These are phyloP conservation scores for Fomitopsis pinicola DNA, from an alignment of 1,284 basidiomycete species.

Conservation along the genomic window DNA sequence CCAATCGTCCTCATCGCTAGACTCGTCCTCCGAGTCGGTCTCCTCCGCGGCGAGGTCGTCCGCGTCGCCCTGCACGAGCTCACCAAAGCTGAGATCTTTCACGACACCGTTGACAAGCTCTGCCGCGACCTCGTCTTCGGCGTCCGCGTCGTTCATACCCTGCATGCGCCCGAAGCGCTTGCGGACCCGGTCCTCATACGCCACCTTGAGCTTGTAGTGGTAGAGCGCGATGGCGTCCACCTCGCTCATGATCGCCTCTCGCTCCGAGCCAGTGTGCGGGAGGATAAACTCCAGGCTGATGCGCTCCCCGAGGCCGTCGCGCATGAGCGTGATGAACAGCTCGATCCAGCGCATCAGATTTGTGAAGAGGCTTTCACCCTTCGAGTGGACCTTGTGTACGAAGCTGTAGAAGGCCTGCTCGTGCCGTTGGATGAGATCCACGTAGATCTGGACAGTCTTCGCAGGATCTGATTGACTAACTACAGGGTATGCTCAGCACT, in stretches of 20 bases:
- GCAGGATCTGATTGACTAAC: constrained; percentile 84
- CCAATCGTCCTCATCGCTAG: constrained; percentile 24
- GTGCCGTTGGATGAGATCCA: constrained; percentile 91
- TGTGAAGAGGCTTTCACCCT: constrained; percentile 93
- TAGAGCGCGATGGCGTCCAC: constrained; percentile 85
- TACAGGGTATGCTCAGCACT: constrained; percentile 24
- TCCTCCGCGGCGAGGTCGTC: constrained; percentile 78
- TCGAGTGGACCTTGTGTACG: constrained; percentile 98
- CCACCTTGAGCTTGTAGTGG: constrained; percentile 88
- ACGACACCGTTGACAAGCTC: constrained; percentile 77
- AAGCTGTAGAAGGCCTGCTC: constrained; percentile 96
- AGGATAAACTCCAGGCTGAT: constrained; percentile 85
- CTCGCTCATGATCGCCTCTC: constrained; percentile 74
- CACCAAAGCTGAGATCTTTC: constrained; percentile 75
- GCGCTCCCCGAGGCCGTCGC: constrained; percentile 78
- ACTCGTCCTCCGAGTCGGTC: constrained; percentile 48
- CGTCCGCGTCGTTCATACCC: constrained; percentile 47
- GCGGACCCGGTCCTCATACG: constrained; percentile 85
- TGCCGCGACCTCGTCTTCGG: constrained; percentile 75
- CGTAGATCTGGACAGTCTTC: constrained; percentile 88
- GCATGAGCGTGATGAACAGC: constrained; percentile 86
- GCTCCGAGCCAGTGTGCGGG: constrained; percentile 74
- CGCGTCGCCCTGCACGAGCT: constrained; percentile 72
- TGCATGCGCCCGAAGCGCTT: constrained; percentile 69
- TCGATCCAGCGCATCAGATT: constrained; percentile 97